A percentile compares a stretch with the other conserved stretches of the same genome.
Evolutionary conservation across 2,329 filamentous ascomycete genomes (phyloP).

Genomic region (Daldinia sp.): DNA sequence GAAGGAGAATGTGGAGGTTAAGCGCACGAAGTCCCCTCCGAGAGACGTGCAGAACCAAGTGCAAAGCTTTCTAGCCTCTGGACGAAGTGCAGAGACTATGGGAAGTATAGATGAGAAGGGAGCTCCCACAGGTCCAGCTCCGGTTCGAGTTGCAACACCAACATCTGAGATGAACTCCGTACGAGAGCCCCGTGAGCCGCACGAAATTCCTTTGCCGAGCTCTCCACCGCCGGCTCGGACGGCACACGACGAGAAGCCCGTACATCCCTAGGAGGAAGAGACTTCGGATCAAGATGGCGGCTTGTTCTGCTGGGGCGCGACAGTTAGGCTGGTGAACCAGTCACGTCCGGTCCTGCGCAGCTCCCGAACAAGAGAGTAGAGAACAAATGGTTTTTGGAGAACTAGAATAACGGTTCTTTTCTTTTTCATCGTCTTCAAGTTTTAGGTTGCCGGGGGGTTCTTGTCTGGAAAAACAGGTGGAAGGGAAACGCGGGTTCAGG

Average conservation of each 20-base stretch:
- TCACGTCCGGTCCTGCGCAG: conserved; percentile 12
- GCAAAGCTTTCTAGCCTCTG: conserved; percentile 52
- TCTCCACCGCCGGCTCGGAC: conserved; percentile 48
- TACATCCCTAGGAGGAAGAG: conserved; percentile 43
- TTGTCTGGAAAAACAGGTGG: conserved; percentile 17
- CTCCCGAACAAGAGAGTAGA: conserved; percentile 15
- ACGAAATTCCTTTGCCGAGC: conserved; percentile 48
- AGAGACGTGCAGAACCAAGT: conserved; percentile 49
- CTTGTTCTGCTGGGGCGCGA: conserved; percentile 28
- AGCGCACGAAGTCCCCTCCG: conserved; percentile 69
- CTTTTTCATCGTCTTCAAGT: conserved; percentile 20
- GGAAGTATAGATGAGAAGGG: conserved; percentile 56
- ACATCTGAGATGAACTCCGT: conserved; percentile 18
- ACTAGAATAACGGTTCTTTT: conserved; percentile 21
- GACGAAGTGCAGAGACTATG: conserved; percentile 63
- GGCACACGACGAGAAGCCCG: conserved; percentile 45
- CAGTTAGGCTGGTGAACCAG: conserved; percentile 28
- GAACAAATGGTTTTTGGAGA: conserved; percentile 13
- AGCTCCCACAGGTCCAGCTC: conserved; percentile 18
- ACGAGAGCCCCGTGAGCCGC: conserved; percentile 44
- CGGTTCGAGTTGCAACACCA: conserved; percentile 15
- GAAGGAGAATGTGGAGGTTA: conserved; percentile 67
- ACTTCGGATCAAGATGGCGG: conserved; percentile 27
- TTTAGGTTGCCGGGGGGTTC: conserved; percentile 10
- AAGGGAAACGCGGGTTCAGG: conserved; percentile 15